Base-by-base conservation (phyloP, 1,284 basidiomycete species). In the Ganoderma boninense region DNA sequence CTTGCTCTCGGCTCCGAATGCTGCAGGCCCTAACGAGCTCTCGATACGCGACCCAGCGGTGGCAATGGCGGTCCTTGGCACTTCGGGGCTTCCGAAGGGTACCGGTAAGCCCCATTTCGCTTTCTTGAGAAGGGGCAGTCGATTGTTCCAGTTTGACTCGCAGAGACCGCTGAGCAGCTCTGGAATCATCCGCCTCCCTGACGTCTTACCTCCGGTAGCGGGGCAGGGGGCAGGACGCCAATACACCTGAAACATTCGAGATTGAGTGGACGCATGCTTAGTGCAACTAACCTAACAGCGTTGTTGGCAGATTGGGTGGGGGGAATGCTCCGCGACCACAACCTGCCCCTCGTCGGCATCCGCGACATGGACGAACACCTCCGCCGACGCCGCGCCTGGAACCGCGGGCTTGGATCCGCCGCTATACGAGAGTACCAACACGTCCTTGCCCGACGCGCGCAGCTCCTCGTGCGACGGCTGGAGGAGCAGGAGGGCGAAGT, bases 371-470 rank as follows among this genome's bases (percentile, higher is more conserved):
- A 73, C 13, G 77, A 83, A 16, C 89, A 90, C 67, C 77, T 84
- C 0, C 81, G 82, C 29, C 83, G 87, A 20, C 83, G 89, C 35
- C 83, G 83, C 64, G 81, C 84, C 4, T 91, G 90, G 89, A 84
- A 85, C 46, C 82, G 83, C 35, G 89, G 83, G 0, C 86, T 90
- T 76, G 84, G 81, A 69, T 80, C 85, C 11, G 73, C 80, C 8
- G 85, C 89, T 7, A 72, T 91, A 26, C 86, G 85, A 72, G 86
- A 84, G 18, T 91, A 90, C 74, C 83, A 88, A 72, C 77, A 75
- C 35, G 32, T 54, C 26, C 76, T 90, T 10, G 75, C 79, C 2
- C 79, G 75, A 54, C 80, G 87, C 18, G 80, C 79, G 0, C 71
- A 76, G 8, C 82, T 87, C 65, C 78, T 90, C 2, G 76, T 85